Evolutionary conservation across 1,139 yeast species (phyloP).

Genomic region (Yamadazyma songkhlaensis): DNA sequence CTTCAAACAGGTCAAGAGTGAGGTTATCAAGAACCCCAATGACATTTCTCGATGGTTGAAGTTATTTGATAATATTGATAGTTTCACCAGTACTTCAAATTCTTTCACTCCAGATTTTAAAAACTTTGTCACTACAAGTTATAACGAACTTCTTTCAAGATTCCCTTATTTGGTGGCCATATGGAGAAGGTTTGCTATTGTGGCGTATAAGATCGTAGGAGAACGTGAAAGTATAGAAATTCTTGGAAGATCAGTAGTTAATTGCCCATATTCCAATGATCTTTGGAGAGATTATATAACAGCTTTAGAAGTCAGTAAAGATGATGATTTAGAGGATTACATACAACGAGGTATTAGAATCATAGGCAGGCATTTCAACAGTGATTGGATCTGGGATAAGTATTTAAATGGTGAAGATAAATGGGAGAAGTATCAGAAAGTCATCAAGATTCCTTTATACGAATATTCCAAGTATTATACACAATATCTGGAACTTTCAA

Average conservation of each 20-base stretch:
- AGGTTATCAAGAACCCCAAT: constrained; percentile 19
- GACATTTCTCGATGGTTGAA: constrained; percentile 31
- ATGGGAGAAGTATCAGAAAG: constrained; percentile 35
- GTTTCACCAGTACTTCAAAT: constrained; percentile 10
- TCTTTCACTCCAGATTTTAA: constrained; percentile 20
- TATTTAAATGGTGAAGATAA: constrained; percentile 38
- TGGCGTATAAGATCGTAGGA: constrained; percentile 56
- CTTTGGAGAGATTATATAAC: constrained; percentile 65
- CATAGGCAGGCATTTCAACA: constrained; percentile 57
- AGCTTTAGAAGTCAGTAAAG: constrained; percentile 26
- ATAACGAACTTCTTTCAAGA: constrained; percentile 35
- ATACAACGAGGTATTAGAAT: background rate
- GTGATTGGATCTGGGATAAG: constrained; percentile 67
- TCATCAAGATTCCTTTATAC: constrained; percentile 58
- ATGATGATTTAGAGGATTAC: background rate
- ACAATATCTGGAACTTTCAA: constrained; percentile 42
- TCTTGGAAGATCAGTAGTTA: constrained; percentile 44
- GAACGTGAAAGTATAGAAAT: constrained; percentile 45
- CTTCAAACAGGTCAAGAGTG: constrained; percentile 6
- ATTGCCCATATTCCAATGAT: constrained; percentile 57
- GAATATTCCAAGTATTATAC: constrained; percentile 67
- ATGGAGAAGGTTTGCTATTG: constrained; percentile 59
- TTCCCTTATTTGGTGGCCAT: constrained; percentile 57
- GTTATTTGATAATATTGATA: constrained; percentile 20
- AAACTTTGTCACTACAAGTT: constrained; percentile 17